These are phyloP conservation scores for Rhizopogon salebrosus DNA, from an alignment of 768 basidiomycete genomes.

Conservation along the genomic window DNA sequence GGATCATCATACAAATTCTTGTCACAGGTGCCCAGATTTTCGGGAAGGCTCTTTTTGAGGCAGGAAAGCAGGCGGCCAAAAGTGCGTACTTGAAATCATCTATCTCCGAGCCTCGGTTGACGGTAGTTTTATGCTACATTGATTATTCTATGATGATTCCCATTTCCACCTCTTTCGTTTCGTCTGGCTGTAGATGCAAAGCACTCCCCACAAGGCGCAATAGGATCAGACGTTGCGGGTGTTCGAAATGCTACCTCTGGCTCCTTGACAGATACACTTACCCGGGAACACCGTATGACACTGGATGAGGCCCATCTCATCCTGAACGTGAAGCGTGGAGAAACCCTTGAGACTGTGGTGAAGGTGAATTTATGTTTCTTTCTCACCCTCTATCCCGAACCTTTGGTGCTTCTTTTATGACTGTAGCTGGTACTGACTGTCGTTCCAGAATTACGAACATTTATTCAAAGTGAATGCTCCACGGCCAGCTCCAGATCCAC, in stretches of 20 bases:
- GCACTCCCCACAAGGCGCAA: conserved; percentile 62
- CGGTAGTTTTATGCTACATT: not conserved
- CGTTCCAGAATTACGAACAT: conserved; percentile 79
- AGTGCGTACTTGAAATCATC: conserved; percentile 53
- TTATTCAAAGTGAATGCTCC: conserved; percentile 88
- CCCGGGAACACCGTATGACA: conserved; percentile 86
- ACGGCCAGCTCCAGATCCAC: conserved; percentile 46
- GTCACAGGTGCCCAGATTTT: conserved; percentile 75
- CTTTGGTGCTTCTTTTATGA: not conserved
- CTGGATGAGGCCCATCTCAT: conserved; percentile 93
- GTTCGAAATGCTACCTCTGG: conserved; percentile 68
- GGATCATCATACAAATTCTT: conserved; percentile 72
- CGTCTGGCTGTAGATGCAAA: conserved; percentile 65
- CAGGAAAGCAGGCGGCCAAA: conserved; percentile 86
- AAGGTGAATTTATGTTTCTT: conserved; percentile 45
- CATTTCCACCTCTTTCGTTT: not conserved
- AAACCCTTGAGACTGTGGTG: conserved; percentile 59
- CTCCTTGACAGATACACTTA: conserved; percentile 77
- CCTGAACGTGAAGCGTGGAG: conserved; percentile 78
- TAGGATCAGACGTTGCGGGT: conserved; percentile 68
- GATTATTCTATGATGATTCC: not conserved
- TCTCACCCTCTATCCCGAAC: not conserved
- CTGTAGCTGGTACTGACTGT: not conserved
- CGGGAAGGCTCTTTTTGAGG: conserved; percentile 88
- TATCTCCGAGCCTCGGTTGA: not conserved